Base-by-base conservation (phyloP, 176 grass and related monocot genomes). In the Lolium multiflorum region DNA sequence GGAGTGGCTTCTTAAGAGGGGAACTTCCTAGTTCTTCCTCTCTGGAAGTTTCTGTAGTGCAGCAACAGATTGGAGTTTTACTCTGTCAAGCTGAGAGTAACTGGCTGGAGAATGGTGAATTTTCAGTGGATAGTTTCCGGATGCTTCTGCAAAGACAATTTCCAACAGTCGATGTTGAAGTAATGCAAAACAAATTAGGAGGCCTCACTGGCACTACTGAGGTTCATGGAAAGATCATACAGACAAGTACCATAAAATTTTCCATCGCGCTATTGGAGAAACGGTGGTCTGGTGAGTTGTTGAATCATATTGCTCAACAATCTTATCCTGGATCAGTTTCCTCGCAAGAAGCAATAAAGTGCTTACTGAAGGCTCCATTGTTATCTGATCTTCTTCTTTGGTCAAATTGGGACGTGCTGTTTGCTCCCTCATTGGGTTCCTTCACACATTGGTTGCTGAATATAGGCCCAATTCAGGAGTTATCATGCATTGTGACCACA, bases 391-490 rank as follows among this genome's bases (percentile, higher is more conserved):
- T 98, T 82, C 80, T 85, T 68, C 78, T 84, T 74, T 98, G 92
- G 90, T 95, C 93, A 14, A 91, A 95, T 47, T 98, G 95, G 95
- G 92, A 98, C 86, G 46, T 86, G 49, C 58, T 91, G 49, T 98
- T 88, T 93, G 89, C 89, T 79, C 91, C 92, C 52, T 91, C 92
- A 67, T 82, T 95, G 71, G 95, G 95, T 20, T 91, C 92, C 49
- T 88, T 98, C 41, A 38, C 90, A 59, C 79, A 90, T n/a, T 98
- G 95, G 95, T 84, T 94, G 85, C 75, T 95, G 63, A 88, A 78
- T 80, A 85, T 81, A 25, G 85, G 84, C 9, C 87, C 80, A 64
- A 58, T 83, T 90, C 82, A 84, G 85, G 85, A 98, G 15, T 60
- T 98, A 76, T 81, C 82, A 79, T 98, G 92, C 70, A 90, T 98